Base-by-base conservation (phyloP, 1,139 yeast genomes). In the Candida glucosophila region DNA sequence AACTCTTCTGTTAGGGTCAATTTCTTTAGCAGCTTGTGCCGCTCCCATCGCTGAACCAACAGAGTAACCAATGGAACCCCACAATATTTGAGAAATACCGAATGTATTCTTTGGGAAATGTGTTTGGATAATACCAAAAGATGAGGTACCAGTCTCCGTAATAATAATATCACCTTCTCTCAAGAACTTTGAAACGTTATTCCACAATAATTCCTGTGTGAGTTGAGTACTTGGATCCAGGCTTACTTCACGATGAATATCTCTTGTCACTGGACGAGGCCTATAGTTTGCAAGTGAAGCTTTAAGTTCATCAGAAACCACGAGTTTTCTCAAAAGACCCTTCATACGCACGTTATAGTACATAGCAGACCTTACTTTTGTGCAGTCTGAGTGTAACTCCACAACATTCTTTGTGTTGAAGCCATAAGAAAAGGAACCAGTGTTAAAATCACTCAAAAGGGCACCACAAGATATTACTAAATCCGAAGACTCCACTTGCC, bases 121-220 rank as follows among this genome's bases (percentile, higher is more conserved):
- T 5, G 63, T 45, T 39, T 58, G 65, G 17, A 58, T 46, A 9
- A 58, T 58, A 28, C 65, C 65, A 31, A 58, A 58, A n/a, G 63
- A 56, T 7, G 64, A 51, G 9, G 65, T 58, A 26, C 65, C 65
- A 12, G 65, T 57, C 36, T 58, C 65, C 12, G 63, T 47, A 17
- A 58, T 39, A 20, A 58, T 44, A 20, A 55, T 41, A 36, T 58
- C 65, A 26, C 59, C 63, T 30, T 52, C 54, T 27, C 39, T 43
- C 35, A 58, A 55, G 52, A 57, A 58, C 5, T 42, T 33, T 9
- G 55, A 41, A 9, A 57, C 40, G 26, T 47, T 47, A 19, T 51
- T 40, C 65, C 65, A 58, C 25, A 58, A 44, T 47, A 51, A 55
- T 31, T 55, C 49, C 36, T 58, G 65, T 17, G 57, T 49, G 15